These are phyloP conservation scores for Pestalotiopsis sp. DNA, from an alignment of 2,329 filamentous ascomycete genomes.

Conservation along the genomic window DNA sequence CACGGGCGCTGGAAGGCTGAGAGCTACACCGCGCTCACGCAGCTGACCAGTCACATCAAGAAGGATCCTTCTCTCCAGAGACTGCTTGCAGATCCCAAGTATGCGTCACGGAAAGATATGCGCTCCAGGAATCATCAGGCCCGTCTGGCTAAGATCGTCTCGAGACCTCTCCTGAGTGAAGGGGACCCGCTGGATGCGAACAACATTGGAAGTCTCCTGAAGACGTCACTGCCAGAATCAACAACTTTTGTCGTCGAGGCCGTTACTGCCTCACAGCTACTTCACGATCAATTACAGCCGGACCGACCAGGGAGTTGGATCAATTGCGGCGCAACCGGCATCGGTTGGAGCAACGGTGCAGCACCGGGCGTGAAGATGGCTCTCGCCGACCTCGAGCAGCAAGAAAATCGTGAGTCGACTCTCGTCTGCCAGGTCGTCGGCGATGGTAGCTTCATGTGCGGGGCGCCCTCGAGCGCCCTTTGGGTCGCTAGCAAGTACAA, in stretches of 20 bases:
- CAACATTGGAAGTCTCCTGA: slow-evolving; percentile 27
- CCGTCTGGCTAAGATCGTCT: slow-evolving; percentile 25
- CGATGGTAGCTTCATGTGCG: slow-evolving; percentile 53
- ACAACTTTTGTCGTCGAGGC: slow-evolving; percentile 80
- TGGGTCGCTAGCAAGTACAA: slow-evolving; percentile 51
- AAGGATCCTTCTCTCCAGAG: slow-evolving; percentile 9
- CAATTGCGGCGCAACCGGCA: slow-evolving; percentile 79
- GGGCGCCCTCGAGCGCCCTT: slow-evolving; percentile 50
- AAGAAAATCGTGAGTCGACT: slow-evolving; percentile 41
- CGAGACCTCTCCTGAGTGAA: slow-evolving; percentile 22
- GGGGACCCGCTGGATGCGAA: slow-evolving; percentile 24
- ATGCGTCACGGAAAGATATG: slow-evolving; percentile 22
- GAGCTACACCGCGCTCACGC: slow-evolving; percentile 43
- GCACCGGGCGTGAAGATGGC: slow-evolving; percentile 75
- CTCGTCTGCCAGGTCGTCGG: slow-evolving; percentile 53
- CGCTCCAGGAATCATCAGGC: slow-evolving; percentile 21
- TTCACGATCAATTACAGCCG: slow-evolving; percentile 72
- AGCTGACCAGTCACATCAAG: slow-evolving; percentile 31
- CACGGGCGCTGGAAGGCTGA: slow-evolving; percentile 54
- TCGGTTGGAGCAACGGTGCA: slow-evolving; percentile 80
- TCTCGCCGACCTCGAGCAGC: slow-evolving; percentile 49
- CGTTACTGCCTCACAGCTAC: slow-evolving; percentile 70
- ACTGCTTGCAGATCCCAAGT: slow-evolving; percentile 30
- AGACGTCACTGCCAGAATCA: slow-evolving; percentile 21
- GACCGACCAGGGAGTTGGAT: slow-evolving; percentile 74